Conservation (phyloP, 208 protist species). For the Trypanosoma grayi region DNA sequence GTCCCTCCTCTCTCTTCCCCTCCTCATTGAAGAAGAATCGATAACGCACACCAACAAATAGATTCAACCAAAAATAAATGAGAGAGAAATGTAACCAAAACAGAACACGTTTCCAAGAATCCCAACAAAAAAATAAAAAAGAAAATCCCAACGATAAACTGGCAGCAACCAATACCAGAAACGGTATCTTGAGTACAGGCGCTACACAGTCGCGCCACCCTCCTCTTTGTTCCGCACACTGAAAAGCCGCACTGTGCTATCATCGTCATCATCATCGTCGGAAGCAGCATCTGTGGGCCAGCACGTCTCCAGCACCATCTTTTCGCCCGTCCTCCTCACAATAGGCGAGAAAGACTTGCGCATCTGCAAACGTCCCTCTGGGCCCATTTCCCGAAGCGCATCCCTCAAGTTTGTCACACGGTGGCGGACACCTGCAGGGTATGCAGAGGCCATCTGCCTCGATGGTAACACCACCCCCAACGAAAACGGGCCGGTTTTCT, state of each 20-base stretch:
- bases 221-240: too few species aligned
- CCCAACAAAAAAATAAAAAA: background rate
- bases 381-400: slow-evolving; percentile 23
- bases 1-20: background rate
- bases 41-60: background rate
- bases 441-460: slow-evolving; percentile 19
- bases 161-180: background rate
- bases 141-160: background rate
- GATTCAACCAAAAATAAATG: background rate
- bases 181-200: too few species aligned
- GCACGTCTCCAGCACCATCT: slow-evolving; percentile 2
- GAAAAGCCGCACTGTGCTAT: too few species aligned
- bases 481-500: background rate
- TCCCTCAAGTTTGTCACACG: slow-evolving; percentile 26
- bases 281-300: background rate
- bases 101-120: background rate
- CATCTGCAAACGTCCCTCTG: slow-evolving; percentile 11
- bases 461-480: slow-evolving; percentile 26
- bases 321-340: background rate
- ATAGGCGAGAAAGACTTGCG: slow-evolving; percentile 5
- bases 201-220: too few species aligned
- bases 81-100: background rate
- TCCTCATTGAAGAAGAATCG: background rate
- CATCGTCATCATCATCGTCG: slow-evolving; percentile 1
- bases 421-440: slow-evolving; percentile 22